Base-by-base conservation (phyloP, 345 rosid genomes). In the Syzygium oleosum region DNA sequence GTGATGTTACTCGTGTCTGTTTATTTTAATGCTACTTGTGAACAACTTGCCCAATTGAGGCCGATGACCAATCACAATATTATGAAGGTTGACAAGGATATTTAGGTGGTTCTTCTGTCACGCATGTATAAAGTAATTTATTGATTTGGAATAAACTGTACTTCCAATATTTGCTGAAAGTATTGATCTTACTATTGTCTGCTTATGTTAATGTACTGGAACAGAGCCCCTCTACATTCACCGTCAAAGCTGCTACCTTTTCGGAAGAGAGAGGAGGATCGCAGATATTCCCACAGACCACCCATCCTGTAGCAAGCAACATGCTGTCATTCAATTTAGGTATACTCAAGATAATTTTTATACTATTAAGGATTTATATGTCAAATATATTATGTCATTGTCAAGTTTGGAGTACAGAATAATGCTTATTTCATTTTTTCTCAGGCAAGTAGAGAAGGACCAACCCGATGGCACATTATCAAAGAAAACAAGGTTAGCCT, bases 251-350 rank as follows among this genome's bases (percentile, higher is more conserved):
- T 97, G 98, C 91, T 98, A 97, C 89, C 99, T 98, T 88, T 98
- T 96, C 84, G 98, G 99, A 87, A 93, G 99, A 89, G 99, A 97
- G 91, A 94, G 99, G 90, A 96, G 97, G 89, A 93, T 96, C 27
- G 98, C 98, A 6, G 99, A 98, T 86, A 84, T 98, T 88, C 99
- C 99, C 23, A 98, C 99, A 2, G 99, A 98, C 88, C 99, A 98
- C 87, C 99, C 99, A 80, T 98, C 99, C 68, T 97, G 98, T 91
- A 98, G 99, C 99, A 98, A 98, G 91, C 99, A 98, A 85, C 99
- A 98, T 92, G 99, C 99, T 59, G 96, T 98, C 87, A 93, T 98
- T 88, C 99, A 96, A 87, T 98, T 91, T 90, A 90, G 98, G 99
- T 96, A 92, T 90, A 61, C 65, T 54, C 83, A 73, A 19, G 49